These are phyloP conservation scores for Xylaria grammica DNA, from an alignment of 495 filamentous ascomycete species.

Conservation along the genomic window DNA sequence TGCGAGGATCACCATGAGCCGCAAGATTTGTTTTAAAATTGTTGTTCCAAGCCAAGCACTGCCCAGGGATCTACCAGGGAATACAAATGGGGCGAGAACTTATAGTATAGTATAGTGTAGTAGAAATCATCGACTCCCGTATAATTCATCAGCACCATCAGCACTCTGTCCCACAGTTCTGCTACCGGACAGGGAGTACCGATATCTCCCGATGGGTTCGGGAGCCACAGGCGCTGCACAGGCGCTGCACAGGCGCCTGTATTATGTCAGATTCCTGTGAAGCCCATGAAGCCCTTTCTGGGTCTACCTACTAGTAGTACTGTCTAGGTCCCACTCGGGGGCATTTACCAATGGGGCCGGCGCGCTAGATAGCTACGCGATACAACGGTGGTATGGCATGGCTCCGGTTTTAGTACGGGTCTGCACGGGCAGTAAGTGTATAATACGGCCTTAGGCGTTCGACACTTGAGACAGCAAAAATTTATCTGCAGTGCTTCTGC, in stretches of 20 bases:
- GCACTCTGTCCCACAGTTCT: background rate
- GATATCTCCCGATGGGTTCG: too few relatives aligned
- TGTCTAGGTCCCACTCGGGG: background rate
- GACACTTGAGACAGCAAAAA: background rate
- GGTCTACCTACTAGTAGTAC: background rate
- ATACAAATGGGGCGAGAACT: background rate
- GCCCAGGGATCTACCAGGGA: background rate
- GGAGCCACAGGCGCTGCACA: too few relatives aligned
- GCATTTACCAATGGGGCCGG: background rate
- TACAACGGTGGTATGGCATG: background rate
- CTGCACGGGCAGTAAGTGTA: background rate
- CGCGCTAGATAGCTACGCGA: background rate
- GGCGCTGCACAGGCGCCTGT: background rate
- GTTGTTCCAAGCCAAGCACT: background rate
- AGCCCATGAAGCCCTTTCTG: background rate
- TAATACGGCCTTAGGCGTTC: too few relatives aligned
- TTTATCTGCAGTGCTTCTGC: background rate
- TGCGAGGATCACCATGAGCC: conserved; percentile 19
- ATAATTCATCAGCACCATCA: background rate
- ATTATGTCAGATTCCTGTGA: background rate
- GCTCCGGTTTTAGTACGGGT: background rate
- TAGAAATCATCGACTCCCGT: conserved; percentile 4
- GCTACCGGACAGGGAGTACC: too few relatives aligned
- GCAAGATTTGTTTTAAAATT: conserved; percentile 13
- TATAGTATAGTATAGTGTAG: too few relatives aligned